Base-by-base conservation (phyloP, 768 basidiomycete species). In the Collybiopsis confluens region DNA sequence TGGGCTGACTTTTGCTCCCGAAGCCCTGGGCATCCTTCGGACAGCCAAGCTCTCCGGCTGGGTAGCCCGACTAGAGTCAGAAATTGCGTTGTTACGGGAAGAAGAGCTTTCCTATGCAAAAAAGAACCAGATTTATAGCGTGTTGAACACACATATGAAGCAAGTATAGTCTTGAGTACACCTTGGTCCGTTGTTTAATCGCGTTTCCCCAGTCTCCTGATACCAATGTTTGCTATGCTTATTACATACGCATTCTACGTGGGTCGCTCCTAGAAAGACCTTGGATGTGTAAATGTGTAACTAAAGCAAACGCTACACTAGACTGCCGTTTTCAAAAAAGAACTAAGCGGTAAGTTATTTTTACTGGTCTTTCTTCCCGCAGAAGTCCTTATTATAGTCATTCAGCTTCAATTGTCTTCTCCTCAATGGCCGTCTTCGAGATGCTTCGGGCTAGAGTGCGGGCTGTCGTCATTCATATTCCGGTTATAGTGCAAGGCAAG, bases 1-100 rank as follows among this genome's bases (percentile, higher is more conserved):
- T 55, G 27, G 54, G 46, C 23, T 49, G 46, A 41, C 4, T 1
- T 73, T 69, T 15, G 75, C 72, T 46, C 73, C 74, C 64, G 6
- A 62, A 46, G 41, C 26, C 48, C 50, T 75, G 56, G 64, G 63
- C 52, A 66, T 72, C 24, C 59, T 79, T 8, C 73, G 79, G 20
- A 78, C 80, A 72, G 67, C 78, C 60, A 81, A 81, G 66, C 69
- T 81, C 56, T 83, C 82, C 58, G 80, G 65, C 15, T 67, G 80
- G 64, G 66, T 77, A 74, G 73, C 75, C 56, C 66, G 73, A 23
- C 70, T 80, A 48, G 67, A 70, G 37, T 60, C 68, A 3, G 65
- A 71, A 40, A 67, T 85, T 33, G 57, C 66, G 10, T 67, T 67
- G 35, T 76, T 76, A 57, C 73, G 82, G 36, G 73, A 76, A 36